Conservation (phyloP, 2,329 filamentous ascomycete genomes). For the Aspergillus viridinutans region DNA sequence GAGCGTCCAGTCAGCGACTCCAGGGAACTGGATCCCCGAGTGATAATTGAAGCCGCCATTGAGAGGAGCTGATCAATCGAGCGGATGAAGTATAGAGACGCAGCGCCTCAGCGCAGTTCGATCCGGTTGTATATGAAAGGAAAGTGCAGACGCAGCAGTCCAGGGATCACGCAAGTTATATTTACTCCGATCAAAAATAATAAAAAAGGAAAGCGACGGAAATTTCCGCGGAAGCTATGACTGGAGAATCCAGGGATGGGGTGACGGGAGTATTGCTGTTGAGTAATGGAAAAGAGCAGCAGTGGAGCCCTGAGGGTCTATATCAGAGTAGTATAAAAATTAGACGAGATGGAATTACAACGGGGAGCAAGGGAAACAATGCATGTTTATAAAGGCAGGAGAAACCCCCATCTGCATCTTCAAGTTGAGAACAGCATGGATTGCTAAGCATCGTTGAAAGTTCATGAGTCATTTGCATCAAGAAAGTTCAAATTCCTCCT, state of each 20-base stretch:
- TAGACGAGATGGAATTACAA: background rate
- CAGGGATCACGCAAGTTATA: background rate
- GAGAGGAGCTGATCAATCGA: background rate
- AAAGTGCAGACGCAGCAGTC: background rate
- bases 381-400: background rate
- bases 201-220: background rate
- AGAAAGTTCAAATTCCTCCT: background rate
- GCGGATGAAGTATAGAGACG: background rate
- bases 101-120: constrained; percentile 1
- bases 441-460: background rate
- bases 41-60: constrained; percentile 24
- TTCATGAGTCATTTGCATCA: background rate
- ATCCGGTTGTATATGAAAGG: background rate
- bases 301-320: constrained; percentile 6
- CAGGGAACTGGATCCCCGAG: constrained; percentile 22
- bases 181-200: background rate
- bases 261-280: constrained; percentile 10
- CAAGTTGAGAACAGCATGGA: background rate
- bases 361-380: background rate
- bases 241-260: constrained; percentile 12
- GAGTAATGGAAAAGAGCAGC: constrained; percentile 11
- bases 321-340: background rate
- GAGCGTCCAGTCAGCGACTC: constrained; percentile 25
- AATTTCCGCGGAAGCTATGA: background rate
- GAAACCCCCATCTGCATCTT: background rate